Base-by-base conservation (phyloP, 2,329 filamentous ascomycete genomes). In the Fusarium secorum region DNA sequence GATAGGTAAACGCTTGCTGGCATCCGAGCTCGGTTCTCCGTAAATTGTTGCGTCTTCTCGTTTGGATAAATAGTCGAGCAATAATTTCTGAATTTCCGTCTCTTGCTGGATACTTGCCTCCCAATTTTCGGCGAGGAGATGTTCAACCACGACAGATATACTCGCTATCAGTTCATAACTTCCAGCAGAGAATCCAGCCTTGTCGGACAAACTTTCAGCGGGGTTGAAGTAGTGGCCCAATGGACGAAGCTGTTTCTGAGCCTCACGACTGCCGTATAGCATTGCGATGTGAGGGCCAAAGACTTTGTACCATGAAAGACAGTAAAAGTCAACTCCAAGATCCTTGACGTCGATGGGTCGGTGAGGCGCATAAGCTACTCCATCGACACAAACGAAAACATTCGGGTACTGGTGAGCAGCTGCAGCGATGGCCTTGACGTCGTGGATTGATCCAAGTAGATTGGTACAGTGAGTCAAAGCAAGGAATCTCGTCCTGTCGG, bases 251-350 rank as follows among this genome's bases (percentile, higher is more conserved):
- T 85, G 79, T 20, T 85, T 75, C 65, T 91, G 88, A 0, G 88
- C 89, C 0, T 79, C 75, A 8, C 83, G 82, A 28, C 88, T 88
- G 9, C 87, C 91, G 76, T 93, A 95, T 3, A 95, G 82, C 69
- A 91, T 87, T 0, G 91, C 86, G 3, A 94, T 84, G 72, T 95
- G 93, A 2, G 93, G 92, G 0, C 92, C 93, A 76, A 92, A 95
- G 4, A 94, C 88, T 78, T 95, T 95, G 81, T 95, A 95, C 92
- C 92, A 95, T 1, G 86, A 90, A 76, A 95, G 93, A n/a, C 85
- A 81, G 78, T 95, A 95, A 72, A 94, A 90, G 76, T 95, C 93
- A 0, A 91, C 90, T 2, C 86, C 91, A 0, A 93, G 83, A 1
- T 82, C 88, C 69, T 87, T 84, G 8, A 95, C 90, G 77, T 95